Conservation (phyloP, 1,139 yeast species). For the Kodamaea arcana region DNA sequence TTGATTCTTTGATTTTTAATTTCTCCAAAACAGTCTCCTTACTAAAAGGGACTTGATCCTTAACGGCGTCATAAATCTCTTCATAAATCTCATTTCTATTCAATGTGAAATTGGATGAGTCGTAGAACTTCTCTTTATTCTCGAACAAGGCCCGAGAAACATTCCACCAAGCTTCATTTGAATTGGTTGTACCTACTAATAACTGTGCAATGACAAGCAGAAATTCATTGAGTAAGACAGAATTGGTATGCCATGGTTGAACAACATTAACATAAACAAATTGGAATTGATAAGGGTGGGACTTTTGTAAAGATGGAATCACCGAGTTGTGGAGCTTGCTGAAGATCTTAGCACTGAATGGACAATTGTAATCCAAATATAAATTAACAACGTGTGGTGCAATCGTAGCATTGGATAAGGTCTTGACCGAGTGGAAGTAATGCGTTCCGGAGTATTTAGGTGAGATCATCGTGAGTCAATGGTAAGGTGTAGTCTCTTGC, state of each 20-base stretch:
- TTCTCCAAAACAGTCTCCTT: constrained; percentile 33
- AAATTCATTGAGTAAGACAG: constrained; percentile 66
- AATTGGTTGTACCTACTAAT: constrained; percentile 25
- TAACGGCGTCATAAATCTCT: constrained; percentile 51
- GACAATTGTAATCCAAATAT: constrained; percentile 78
- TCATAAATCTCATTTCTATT: constrained; percentile 56
- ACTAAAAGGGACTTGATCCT: constrained; percentile 31
- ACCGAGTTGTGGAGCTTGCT: constrained; percentile 49
- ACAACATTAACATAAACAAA: constrained; percentile 62
- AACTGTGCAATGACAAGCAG: constrained; percentile 63
- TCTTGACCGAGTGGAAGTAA: constrained; percentile 24
- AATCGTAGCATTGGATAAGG: constrained; percentile 15
- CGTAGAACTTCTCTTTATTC: constrained; percentile 54
- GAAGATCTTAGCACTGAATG: constrained; percentile 64
- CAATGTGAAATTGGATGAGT: constrained; percentile 51
- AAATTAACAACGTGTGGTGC: constrained; percentile 41
- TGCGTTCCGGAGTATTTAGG: constrained; percentile 42
- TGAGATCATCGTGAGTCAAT: constrained; percentile 26
- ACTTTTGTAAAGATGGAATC: constrained; percentile 48
- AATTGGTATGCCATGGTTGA: constrained; percentile 86
- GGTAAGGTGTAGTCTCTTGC: not conserved
- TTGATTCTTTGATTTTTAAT: constrained; percentile 24
- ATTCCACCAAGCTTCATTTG: constrained; percentile 53
- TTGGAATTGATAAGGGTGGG: constrained; percentile 50
- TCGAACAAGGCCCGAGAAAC: constrained; percentile 54